Conservation (phyloP, 2,329 filamentous ascomycete species). For the Fusarium burgessii region DNA sequence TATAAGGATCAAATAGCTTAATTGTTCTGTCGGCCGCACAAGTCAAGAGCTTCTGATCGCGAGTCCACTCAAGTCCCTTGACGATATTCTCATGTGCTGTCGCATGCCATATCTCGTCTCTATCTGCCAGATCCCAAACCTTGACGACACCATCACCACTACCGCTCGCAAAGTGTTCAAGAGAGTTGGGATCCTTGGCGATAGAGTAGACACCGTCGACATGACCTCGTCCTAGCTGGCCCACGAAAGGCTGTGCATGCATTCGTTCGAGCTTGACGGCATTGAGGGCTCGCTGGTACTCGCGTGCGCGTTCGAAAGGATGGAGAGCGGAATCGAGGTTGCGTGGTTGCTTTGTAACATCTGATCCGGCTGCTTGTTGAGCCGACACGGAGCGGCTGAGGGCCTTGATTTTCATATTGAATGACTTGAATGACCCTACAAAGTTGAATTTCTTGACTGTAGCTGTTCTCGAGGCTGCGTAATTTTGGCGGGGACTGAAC, state of each 20-base stretch:
- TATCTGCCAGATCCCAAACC: constrained; percentile 82
- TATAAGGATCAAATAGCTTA: constrained; percentile 93
- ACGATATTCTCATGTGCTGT: constrained; percentile 94
- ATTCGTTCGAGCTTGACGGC: constrained; percentile 94
- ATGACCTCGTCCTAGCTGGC: constrained; percentile 88
- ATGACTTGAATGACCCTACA: constrained; percentile 15
- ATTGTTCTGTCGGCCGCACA: constrained; percentile 88
- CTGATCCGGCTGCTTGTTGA: constrained; percentile 74
- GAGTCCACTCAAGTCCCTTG: constrained; percentile 90
- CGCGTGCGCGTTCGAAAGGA: constrained; percentile 89
- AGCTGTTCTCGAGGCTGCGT: constrained; percentile 20
- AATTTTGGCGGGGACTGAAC: constrained; percentile 41
- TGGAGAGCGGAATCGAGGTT: constrained; percentile 88
- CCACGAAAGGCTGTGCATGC: constrained; percentile 81
- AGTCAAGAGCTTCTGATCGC: constrained; percentile 84
- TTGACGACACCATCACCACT: constrained; percentile 95
- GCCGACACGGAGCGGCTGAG: constrained; percentile 74
- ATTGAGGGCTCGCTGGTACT: constrained; percentile 72
- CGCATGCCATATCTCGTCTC: constrained; percentile 80
- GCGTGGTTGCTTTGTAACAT: constrained; percentile 72
- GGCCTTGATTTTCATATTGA: constrained; percentile 70
- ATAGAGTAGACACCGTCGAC: constrained; percentile 87
- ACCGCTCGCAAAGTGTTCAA: constrained; percentile 82
- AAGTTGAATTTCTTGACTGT: not conserved
- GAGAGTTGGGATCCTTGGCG: constrained; percentile 80